These are phyloP conservation scores for Elaphomyces granulatus DNA, from an alignment of 495 filamentous ascomycete genomes.

Conservation along the genomic window DNA sequence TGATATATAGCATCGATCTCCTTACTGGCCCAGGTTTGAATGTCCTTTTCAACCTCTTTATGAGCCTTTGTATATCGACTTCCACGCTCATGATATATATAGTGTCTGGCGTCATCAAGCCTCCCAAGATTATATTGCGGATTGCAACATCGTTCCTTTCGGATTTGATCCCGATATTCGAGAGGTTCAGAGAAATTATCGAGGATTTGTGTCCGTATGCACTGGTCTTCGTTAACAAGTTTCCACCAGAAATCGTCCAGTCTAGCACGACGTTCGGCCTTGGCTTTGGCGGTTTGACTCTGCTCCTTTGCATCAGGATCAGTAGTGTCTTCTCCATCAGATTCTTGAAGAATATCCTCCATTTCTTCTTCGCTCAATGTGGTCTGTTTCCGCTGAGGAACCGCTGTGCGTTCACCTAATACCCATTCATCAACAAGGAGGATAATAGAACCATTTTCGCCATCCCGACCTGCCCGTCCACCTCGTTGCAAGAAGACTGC, in stretches of 20 bases:
- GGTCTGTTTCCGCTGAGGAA: background rate
- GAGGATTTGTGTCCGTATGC: background rate
- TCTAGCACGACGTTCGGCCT: background rate
- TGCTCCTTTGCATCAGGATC: background rate
- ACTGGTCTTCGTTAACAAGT: background rate
- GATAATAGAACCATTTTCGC: background rate
- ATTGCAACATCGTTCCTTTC: background rate
- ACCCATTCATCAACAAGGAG: background rate
- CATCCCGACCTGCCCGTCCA: background rate
- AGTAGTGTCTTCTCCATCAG: background rate
- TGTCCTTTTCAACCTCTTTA: background rate
- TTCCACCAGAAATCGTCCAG: background rate
- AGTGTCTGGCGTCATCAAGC: background rate
- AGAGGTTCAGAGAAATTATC: background rate
- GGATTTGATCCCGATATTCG: background rate
- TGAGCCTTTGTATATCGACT: background rate
- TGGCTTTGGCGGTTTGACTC: background rate
- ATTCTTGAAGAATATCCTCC: background rate
- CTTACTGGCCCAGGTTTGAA: background rate
- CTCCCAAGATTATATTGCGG: background rate
- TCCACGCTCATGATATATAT: background rate
- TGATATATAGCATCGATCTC: background rate
- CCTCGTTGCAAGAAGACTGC: background rate
- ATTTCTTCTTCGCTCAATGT: background rate
- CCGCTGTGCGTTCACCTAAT: background rate